Evolutionary conservation across 495 filamentous ascomycete genomes (phyloP), one percentile per base, ranked within the genome.

Genomic region (Penicillium bialowiezense): DNA sequence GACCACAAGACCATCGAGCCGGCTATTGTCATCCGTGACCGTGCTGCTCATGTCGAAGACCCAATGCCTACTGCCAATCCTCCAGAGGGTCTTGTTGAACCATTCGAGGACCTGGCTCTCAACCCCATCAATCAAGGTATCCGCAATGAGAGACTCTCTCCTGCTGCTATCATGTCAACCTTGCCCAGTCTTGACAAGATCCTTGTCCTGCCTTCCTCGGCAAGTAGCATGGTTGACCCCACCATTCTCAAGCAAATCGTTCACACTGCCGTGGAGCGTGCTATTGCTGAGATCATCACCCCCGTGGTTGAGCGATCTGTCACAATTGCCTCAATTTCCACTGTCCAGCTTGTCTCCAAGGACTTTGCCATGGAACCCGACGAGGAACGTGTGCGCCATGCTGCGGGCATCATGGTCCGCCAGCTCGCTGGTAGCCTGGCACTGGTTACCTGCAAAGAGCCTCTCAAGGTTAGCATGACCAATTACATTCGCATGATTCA

Each of bases 381-480:
- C 59, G 90, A 95, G 70, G 86, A 88, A 55, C 84, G 86, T 46
- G 78, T 97, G 37, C 84, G 89, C 39, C 84, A 82, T 38, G 84
- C 91, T 17, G 91, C 95, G 7, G 85, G 92, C 48, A 93, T 86
- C 41, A 90, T 96, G 80, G 93, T 95, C 13, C 87, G 92, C 60
- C 85, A 90, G 46, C 87, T 96, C 28, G 89, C 95, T 32, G 92
- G 92, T 12, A 93, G 89, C 56, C 78, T 99, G 42, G 93, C 93
- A 12, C 79, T 95, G 13, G 93, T 97, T n/a, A 97, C 93, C 5
- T 97, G 91, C 59, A 97, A 97, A 68, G 95, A 99, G 61, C 93
- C 93, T 21, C 74, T 99, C 15, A 83, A 91, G 49, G 90, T 91
- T 67, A 97, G 92, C 72, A 97, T 97, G 73, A 87, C 82, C 28